phyloP scores from a whole-genome alignment of 176 grass and related monocot genomes.

The Ensete glaucum region DNA sequence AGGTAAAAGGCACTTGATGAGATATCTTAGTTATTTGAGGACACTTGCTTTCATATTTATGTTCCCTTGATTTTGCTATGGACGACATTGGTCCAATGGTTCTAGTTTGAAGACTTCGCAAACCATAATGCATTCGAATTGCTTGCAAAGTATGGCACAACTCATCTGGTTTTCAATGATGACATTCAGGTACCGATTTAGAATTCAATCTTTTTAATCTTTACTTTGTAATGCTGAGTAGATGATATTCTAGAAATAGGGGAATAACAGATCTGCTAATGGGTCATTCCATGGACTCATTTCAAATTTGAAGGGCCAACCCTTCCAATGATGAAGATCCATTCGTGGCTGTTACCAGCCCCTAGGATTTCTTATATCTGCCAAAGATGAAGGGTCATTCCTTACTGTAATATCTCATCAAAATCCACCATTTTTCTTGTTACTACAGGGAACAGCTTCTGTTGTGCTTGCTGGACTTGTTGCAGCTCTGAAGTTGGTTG shows the following conservation, averaged over 20 bases:
- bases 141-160: slow-evolving; percentile 68
- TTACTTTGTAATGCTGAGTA: not conserved
- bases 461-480: slow-evolving; percentile 81
- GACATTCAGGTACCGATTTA: slow-evolving; percentile 71
- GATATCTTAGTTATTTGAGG: not conserved
- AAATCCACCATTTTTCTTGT: slow-evolving; percentile 7
- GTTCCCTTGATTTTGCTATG: slow-evolving; percentile 11
- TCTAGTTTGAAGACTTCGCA: slow-evolving; percentile 85
- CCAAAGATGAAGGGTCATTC: not conserved
- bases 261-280: not conserved
- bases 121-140: slow-evolving; percentile 91
- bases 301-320: not conserved
- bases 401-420: not conserved
- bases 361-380: not conserved
- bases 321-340: not conserved
- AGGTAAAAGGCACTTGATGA: slow-evolving; percentile 34
- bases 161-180: slow-evolving; percentile 95
- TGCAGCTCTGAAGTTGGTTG: slow-evolving; percentile 54
- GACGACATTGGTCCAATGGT: not conserved
- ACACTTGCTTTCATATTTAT: not conserved
- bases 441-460: slow-evolving; percentile 66
- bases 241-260: not conserved
- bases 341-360: not conserved
- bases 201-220: not conserved
- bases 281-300: not conserved